Evolutionary conservation across 1,139 yeast species (phyloP).

Genomic region (Hyphopichia fennica): DNA sequence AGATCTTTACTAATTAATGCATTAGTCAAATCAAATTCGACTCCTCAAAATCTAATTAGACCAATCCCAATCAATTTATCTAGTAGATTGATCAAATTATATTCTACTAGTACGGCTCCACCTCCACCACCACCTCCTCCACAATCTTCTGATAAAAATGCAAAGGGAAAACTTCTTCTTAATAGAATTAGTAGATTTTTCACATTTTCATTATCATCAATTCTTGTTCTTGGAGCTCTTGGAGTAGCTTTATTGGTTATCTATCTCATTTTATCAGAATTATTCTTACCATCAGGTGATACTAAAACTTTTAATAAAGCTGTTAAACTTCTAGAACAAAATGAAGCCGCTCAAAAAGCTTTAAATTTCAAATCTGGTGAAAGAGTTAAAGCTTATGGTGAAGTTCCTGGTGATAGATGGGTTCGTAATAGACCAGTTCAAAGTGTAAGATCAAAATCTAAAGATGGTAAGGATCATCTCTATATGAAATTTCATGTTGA

Average conservation of each 20-base stretch:
- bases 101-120: conserved; percentile 23
- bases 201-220: conserved; percentile 61
- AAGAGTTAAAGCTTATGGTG: conserved; percentile 83
- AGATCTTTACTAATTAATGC: background rate
- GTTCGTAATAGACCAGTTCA: conserved; percentile 84
- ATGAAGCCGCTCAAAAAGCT: conserved; percentile 56
- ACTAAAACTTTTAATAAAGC: conserved; percentile 88
- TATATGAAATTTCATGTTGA: conserved; percentile 87
- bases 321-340: conserved; percentile 70
- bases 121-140: conserved; percentile 43
- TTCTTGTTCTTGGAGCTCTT: conserved; percentile 64
- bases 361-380: conserved; percentile 55
- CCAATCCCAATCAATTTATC: background rate
- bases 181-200: conserved; percentile 52
- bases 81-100: conserved; percentile 8
- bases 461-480: conserved; percentile 76
- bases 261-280: conserved; percentile 73
- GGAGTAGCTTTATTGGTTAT: conserved; percentile 71
- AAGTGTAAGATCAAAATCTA: conserved; percentile 53
- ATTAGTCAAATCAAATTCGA: background rate
- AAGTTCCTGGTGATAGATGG: conserved; percentile 71
- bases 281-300: conserved; percentile 87
- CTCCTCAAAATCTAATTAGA: background rate
- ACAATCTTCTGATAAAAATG: conserved; percentile 38
- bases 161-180: conserved; percentile 38